These are phyloP conservation scores for Aureobasidium subglaciale DNA, from an alignment of 2,329 filamentous ascomycete genomes.

Conservation along the genomic window DNA sequence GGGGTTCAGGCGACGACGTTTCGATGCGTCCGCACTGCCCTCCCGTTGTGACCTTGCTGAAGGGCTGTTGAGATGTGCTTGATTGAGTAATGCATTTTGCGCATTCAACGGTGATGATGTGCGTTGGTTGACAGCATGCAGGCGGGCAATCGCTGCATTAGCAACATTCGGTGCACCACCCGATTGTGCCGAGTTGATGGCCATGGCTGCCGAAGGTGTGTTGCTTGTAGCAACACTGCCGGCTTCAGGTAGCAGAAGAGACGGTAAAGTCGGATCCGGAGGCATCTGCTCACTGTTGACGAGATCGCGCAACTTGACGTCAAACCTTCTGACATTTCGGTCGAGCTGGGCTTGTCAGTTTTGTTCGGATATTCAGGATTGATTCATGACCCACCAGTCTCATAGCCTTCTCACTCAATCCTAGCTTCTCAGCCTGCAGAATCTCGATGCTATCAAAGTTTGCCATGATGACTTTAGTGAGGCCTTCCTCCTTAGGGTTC, in stretches of 20 bases:
- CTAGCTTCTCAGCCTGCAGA: slow-evolving; percentile 68
- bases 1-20: slow-evolving; percentile 51
- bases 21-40: slow-evolving; percentile 42
- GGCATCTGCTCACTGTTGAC: slow-evolving; percentile 53
- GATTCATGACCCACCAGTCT: slow-evolving; percentile 44
- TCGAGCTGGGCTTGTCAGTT: slow-evolving; percentile 38
- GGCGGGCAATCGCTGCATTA: slow-evolving; percentile 42
- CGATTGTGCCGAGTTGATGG: slow-evolving; percentile 44
- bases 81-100: slow-evolving; percentile 18
- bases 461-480: slow-evolving; percentile 59
- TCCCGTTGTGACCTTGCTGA: slow-evolving; percentile 25
- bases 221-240: slow-evolving; percentile 44
- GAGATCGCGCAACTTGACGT: slow-evolving; percentile 54
- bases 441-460: slow-evolving; percentile 62
- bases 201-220: slow-evolving; percentile 44
- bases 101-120: slow-evolving; percentile 15
- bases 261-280: slow-evolving; percentile 53
- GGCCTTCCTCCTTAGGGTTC: slow-evolving; percentile 67
- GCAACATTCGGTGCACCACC: slow-evolving; percentile 47
- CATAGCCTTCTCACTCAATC: slow-evolving; percentile 57
- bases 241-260: slow-evolving; percentile 44
- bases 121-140: slow-evolving; percentile 20
- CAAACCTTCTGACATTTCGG: slow-evolving; percentile 56
- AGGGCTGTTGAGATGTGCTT: slow-evolving; percentile 19
- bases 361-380: not conserved